A percentile compares a stretch with the other conserved stretches of the same genome.
Evolutionary conservation across 2,329 filamentous ascomycete genomes (phyloP).

Genomic region (Diaporthe nobilis): DNA sequence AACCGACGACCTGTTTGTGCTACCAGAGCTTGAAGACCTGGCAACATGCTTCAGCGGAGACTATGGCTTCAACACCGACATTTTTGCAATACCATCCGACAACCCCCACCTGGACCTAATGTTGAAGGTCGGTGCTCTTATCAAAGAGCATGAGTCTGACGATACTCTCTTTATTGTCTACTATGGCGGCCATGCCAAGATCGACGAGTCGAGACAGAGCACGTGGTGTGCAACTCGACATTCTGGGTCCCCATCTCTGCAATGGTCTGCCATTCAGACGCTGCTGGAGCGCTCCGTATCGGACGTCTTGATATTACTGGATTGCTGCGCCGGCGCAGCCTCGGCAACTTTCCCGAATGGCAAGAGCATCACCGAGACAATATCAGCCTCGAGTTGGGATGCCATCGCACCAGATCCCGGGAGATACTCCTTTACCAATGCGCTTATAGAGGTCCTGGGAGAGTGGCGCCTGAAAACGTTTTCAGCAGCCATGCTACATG

Average conservation of each 20-base stretch:
- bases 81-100: slow-evolving; percentile 70
- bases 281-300: slow-evolving; percentile 70
- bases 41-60: slow-evolving; percentile 68
- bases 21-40: slow-evolving; percentile 70
- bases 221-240: slow-evolving; percentile 72
- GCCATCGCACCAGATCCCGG: slow-evolving; percentile 72
- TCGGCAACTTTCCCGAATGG: slow-evolving; percentile 72
- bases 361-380: slow-evolving; percentile 72
- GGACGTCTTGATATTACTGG: slow-evolving; percentile 70
- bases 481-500: slow-evolving; percentile 73
- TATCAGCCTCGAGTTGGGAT: slow-evolving; percentile 74
- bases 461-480: slow-evolving; percentile 69
- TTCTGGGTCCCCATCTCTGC: slow-evolving; percentile 67
- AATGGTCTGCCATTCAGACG: slow-evolving; percentile 74
- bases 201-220: slow-evolving; percentile 72
- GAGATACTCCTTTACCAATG: slow-evolving; percentile 71
- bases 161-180: slow-evolving; percentile 72
- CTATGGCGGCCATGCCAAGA: slow-evolving; percentile 72
- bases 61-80: slow-evolving; percentile 70
- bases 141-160: slow-evolving; percentile 68
- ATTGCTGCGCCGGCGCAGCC: slow-evolving; percentile 72
- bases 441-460: slow-evolving; percentile 70
- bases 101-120: slow-evolving; percentile 72
- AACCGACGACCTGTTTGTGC: slow-evolving; percentile 70
- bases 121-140: slow-evolving; percentile 68